A percentile compares a stretch with the other conserved stretches of the same genome.
These are phyloP conservation scores for Cercis canadensis DNA, from an alignment of 306 rosid species.

Conservation along the genomic window DNA sequence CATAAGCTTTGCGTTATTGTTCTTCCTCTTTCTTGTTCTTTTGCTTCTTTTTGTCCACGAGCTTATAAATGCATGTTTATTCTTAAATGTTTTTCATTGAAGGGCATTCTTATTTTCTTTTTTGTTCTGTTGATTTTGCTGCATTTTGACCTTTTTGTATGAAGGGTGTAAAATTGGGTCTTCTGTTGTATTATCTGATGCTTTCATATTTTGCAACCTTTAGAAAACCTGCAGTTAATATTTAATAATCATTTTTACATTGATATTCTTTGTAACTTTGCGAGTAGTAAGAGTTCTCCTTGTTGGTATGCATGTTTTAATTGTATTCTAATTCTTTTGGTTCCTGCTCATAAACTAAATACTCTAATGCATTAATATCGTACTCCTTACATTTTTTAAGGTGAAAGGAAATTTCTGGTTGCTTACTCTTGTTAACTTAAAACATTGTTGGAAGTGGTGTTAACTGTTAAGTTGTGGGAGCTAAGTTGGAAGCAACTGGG, in stretches of 20 bases:
- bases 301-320: too few species aligned
- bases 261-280: too few species aligned
- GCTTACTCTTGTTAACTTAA: too few species aligned
- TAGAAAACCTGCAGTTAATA: background rate
- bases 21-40: background rate
- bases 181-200: background rate
- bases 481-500: too few species aligned
- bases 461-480: too few species aligned
- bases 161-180: background rate
- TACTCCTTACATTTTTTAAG: background rate
- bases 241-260: background rate
- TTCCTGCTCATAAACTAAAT: background rate
- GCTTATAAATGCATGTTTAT: conserved; percentile 13
- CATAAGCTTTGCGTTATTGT: background rate
- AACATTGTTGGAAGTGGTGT: background rate
- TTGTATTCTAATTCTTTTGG: too few species aligned
- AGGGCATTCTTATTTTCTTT: background rate
- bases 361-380: background rate
- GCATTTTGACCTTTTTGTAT: background rate
- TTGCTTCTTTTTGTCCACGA: background rate
- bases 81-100: background rate
- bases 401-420: background rate
- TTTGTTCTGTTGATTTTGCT: conserved; percentile 8
- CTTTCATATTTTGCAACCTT: background rate
- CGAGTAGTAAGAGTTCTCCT: too few species aligned